Evolutionary conservation across 108 stramenopile genomes (phyloP), one percentile per base, ranked within the genome.

Genomic region (Skeletonema grethae): DNA sequence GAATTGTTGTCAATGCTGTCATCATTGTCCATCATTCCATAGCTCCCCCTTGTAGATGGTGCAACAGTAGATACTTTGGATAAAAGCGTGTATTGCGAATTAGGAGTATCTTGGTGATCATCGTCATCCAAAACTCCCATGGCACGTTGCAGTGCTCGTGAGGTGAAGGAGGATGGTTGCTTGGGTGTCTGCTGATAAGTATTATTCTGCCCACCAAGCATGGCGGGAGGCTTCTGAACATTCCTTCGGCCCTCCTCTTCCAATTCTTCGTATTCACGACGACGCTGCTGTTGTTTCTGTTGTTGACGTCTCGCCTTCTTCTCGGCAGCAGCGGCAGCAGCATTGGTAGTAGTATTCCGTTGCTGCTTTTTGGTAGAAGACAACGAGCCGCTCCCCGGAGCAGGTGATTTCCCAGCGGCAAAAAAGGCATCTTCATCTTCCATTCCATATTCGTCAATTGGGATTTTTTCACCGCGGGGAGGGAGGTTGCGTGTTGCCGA

Each of bases 401-500:
- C 24, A 65, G 84, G 72, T 67, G 75, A 63, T 18, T 45, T 57
- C 30, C 71, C 80, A 12, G 76, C 75, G 22, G 68, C 71, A 30
- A 59, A 80, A 48, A 80, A 80, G 48, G 73, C 79, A 61, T 80
- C 83, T n/a, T 53, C 29, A 55, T 76, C 69, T 71, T 84, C 83
- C 12, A 66, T 58, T 20, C 79, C 79, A 43, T 71, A 53, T 28
- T 41, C 28, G 56, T 77, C 70, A 18, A 69, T n/a, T 25, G 74
- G 75, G 30, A 63, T 65, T 24, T 53, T 24, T 53, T 53, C 50
- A n/a, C 71, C 71, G 3, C 67, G 60, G 11, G 71, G 78, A 0
- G 78, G 78, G 61, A 79, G 32, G 15, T 34, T 57, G 25, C 43
- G 71, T 71, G 57, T 72, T 72, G 5, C 72, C 67, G 16, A 71